phyloP scores from a whole-genome alignment of 2,329 filamentous ascomycete species.

The Pyrenophora teres region DNA sequence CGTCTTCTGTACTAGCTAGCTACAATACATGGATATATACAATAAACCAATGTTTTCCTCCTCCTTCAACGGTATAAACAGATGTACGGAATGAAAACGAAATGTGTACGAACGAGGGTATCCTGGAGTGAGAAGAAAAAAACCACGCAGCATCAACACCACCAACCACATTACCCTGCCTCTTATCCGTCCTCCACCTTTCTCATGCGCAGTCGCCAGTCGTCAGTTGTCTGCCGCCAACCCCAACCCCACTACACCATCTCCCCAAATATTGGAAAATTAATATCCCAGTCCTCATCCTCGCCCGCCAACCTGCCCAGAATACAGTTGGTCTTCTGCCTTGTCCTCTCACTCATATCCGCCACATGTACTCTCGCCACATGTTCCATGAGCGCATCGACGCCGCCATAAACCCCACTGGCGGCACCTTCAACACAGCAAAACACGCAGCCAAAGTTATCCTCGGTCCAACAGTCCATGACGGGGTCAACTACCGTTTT shows the following conservation, averaged over 20 bases:
- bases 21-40: too few relatives aligned
- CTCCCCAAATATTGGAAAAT: conserved; percentile 34
- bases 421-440: conserved; percentile 40
- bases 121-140: too few relatives aligned
- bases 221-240: too few relatives aligned
- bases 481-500: conserved; percentile 16
- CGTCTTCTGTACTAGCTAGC: too few relatives aligned
- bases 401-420: conserved; percentile 44
- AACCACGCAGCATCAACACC: too few relatives aligned
- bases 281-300: conserved; percentile 47
- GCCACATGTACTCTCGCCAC: conserved; percentile 44
- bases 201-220: too few relatives aligned
- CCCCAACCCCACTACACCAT: not conserved
- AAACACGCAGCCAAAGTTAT: conserved; percentile 46
- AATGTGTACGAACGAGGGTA: too few relatives aligned
- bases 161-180: too few relatives aligned
- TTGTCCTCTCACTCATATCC: conserved; percentile 33
- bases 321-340: conserved; percentile 41
- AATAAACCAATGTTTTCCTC: too few relatives aligned
- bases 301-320: conserved; percentile 40
- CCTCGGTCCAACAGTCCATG: conserved; percentile 6
- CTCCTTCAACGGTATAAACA: too few relatives aligned
- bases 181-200: too few relatives aligned
- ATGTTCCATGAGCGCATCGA: conserved; percentile 49
- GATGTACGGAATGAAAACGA: too few relatives aligned